Evolutionary conservation across 2,329 filamentous ascomycete genomes (phyloP).

Genomic region (Fusarium setosum): DNA sequence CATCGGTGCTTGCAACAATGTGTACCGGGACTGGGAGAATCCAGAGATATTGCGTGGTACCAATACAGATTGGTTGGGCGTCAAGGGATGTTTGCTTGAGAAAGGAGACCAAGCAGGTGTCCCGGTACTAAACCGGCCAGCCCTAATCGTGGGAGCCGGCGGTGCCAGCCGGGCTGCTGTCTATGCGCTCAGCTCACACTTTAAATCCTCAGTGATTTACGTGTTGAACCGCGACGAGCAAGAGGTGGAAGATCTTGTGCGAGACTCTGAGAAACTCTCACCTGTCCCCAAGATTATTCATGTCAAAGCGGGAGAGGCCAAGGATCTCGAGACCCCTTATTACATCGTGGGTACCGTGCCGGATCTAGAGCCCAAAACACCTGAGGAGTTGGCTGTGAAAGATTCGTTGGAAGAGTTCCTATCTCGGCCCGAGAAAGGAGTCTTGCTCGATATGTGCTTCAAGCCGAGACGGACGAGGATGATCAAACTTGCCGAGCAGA

Average conservation of each 20-base stretch:
- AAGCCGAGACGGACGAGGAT: slow-evolving; percentile 52
- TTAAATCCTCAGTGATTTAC: slow-evolving; percentile 47
- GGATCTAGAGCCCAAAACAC: slow-evolving; percentile 48
- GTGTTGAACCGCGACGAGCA: slow-evolving; percentile 49
- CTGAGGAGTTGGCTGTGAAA: slow-evolving; percentile 42
- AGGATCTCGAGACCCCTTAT: slow-evolving; percentile 38
- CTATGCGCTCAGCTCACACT: slow-evolving; percentile 46
- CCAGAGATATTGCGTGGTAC: slow-evolving; percentile 46
- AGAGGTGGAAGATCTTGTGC: slow-evolving; percentile 35
- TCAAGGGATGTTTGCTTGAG: slow-evolving; percentile 48
- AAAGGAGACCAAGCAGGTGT: slow-evolving; percentile 6
- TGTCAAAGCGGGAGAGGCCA: slow-evolving; percentile 43
- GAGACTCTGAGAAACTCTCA: slow-evolving; percentile 37
- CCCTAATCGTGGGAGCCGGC: slow-evolving; percentile 54
- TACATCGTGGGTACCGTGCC: slow-evolving; percentile 54
- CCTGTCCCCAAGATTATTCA: slow-evolving; percentile 43
- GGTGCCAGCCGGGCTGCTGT: slow-evolving; percentile 55
- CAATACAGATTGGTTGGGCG: slow-evolving; percentile 58
- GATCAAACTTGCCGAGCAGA: slow-evolving; percentile 46
- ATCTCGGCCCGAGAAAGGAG: slow-evolving; percentile 40
- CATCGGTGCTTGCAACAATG: slow-evolving; percentile 53
- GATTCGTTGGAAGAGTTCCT: slow-evolving; percentile 45
- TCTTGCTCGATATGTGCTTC: slow-evolving; percentile 56
- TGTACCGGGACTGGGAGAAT: slow-evolving; percentile 43
- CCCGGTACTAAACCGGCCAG: slow-evolving; percentile 30